These are phyloP conservation scores for Fusarium sp. DNA, from an alignment of 2,329 filamentous ascomycete genomes.

Conservation along the genomic window DNA sequence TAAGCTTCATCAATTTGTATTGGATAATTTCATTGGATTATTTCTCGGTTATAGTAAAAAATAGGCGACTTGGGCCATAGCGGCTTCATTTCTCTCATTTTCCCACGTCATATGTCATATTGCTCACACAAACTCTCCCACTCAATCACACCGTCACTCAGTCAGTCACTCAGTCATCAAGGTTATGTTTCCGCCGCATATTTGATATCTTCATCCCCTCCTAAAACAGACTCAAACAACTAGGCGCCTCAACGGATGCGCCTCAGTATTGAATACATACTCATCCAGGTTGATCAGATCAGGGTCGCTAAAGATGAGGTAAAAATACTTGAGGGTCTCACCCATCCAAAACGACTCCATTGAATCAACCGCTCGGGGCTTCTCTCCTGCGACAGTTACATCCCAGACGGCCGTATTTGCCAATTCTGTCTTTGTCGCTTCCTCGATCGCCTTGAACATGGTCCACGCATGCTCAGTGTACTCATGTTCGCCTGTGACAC, in stretches of 20 bases:
- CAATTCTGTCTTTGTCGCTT: constrained; percentile 58
- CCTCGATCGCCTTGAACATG: constrained; percentile 63
- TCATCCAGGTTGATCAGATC: constrained; percentile 53
- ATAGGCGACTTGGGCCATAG: neutral
- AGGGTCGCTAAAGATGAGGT: constrained; percentile 52
- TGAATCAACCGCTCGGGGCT: constrained; percentile 62
- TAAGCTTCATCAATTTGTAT: neutral
- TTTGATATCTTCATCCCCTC: neutral
- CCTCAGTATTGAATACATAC: constrained; percentile 45
- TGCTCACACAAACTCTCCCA: neutral
- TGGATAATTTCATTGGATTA: neutral
- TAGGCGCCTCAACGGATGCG: constrained; percentile 38
- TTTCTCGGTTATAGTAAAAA: neutral
- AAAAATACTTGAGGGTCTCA: constrained; percentile 48
- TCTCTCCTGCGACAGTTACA: constrained; percentile 46
- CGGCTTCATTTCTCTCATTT: neutral
- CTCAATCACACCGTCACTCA: neutral
- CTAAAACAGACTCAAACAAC: constrained; percentile 8
- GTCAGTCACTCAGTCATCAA: neutral
- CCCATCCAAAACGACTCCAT: constrained; percentile 63
- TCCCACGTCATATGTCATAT: neutral
- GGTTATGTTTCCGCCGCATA: neutral
- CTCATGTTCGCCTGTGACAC: constrained; percentile 59
- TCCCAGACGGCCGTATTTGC: constrained; percentile 63
- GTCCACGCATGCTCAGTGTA: constrained; percentile 63